Percentiles rank a stretch among this genome's conserved stretches.
Conservation (phyloP, 2,329 filamentous ascomycete genomes). For the Epichloe gansuensis region DNA sequence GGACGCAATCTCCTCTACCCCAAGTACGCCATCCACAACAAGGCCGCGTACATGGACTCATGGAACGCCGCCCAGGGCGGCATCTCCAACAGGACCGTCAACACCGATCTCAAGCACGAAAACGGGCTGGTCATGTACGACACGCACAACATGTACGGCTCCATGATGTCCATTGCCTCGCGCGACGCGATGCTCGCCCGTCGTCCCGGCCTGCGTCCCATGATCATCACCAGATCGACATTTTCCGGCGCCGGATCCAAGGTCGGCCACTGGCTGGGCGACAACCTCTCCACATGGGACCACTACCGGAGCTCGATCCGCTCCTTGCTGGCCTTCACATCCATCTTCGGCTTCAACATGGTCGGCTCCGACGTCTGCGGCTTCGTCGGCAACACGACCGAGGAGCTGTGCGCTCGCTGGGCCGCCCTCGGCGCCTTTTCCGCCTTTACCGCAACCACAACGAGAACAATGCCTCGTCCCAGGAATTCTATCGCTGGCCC, state of each 20-base stretch:
- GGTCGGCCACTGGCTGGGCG: slow-evolving; percentile 74
- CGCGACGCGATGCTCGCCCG: slow-evolving; percentile 56
- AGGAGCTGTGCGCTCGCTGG: slow-evolving; percentile 57
- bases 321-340: slow-evolving; percentile 61
- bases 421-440: slow-evolving; percentile 57
- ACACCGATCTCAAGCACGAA: slow-evolving; percentile 64
- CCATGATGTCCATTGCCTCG: slow-evolving; percentile 66
- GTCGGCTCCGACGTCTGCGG: slow-evolving; percentile 67
- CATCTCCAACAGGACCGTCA: slow-evolving; percentile 47
- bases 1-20: slow-evolving; percentile 58
- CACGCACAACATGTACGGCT: slow-evolving; percentile 68
- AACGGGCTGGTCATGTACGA: slow-evolving; percentile 69
- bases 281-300: slow-evolving; percentile 59
- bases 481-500: slow-evolving; percentile 61
- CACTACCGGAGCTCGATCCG: slow-evolving; percentile 69
- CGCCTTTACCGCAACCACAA: slow-evolving; percentile 61
- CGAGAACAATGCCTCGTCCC: slow-evolving; percentile 27
- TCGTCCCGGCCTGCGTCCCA: slow-evolving; percentile 58
- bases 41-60: slow-evolving; percentile 36
- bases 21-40: slow-evolving; percentile 65
- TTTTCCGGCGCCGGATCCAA: slow-evolving; percentile 66
- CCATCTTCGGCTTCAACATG: slow-evolving; percentile 58
- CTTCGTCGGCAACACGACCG: slow-evolving; percentile 51
- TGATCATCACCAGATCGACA: slow-evolving; percentile 74
- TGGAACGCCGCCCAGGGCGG: slow-evolving; percentile 48